Evolutionary conservation across 257 asterid genomes (phyloP).

Genomic region (Nicotiana paniculata): DNA sequence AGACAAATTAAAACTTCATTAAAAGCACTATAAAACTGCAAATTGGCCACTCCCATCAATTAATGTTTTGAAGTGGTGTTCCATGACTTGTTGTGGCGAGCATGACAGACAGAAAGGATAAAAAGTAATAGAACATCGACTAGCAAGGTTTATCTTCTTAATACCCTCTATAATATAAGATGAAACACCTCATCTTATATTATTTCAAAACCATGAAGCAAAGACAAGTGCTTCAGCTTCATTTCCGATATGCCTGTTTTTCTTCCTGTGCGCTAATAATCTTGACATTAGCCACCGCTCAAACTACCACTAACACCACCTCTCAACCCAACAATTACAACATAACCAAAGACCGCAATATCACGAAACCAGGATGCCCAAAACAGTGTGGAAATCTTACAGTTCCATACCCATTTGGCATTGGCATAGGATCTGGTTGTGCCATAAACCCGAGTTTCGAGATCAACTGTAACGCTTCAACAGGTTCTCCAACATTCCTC

Average conservation of each 20-base stretch:
- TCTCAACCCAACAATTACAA: constrained; percentile 10
- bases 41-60: neutral
- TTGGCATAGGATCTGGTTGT: constrained; percentile 31
- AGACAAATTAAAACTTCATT: neutral
- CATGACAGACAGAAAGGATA: neutral
- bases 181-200: neutral
- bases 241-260: constrained; percentile 6
- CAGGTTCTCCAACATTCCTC: constrained; percentile 39
- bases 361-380: constrained; percentile 34
- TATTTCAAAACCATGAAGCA: neutral
- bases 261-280: constrained; percentile 11
- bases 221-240: neutral
- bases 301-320: constrained; percentile 18
- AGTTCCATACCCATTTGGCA: constrained; percentile 39
- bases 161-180: neutral
- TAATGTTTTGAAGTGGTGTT: neutral
- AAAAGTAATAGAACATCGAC: neutral
- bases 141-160: neutral
- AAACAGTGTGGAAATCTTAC: constrained; percentile 30
- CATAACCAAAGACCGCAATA: constrained; percentile 18
- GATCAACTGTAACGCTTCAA: constrained; percentile 42
- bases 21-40: neutral
- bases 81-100: neutral
- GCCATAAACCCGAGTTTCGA: constrained; percentile 20
- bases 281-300: constrained; percentile 19